phyloP scores from a whole-genome alignment of 2,329 filamentous ascomycete genomes.

The Pestalotiopsis sp. region DNA sequence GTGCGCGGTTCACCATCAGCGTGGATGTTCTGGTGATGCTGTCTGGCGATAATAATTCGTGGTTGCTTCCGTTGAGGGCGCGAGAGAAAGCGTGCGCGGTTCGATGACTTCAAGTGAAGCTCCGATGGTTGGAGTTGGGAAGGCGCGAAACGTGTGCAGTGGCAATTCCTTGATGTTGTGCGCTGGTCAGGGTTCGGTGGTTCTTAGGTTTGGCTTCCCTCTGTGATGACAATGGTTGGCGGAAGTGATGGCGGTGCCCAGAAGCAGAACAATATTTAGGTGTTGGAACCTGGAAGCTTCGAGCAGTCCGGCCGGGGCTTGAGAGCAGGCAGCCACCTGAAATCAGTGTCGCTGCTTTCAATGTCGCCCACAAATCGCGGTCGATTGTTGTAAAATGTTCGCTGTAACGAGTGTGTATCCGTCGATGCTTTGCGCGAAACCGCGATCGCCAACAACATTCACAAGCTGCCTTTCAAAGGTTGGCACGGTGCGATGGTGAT shows the following conservation, averaged over 20 bases:
- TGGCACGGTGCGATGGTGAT: not conserved
- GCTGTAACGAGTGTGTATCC: not conserved
- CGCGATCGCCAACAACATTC: not conserved
- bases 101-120: not conserved
- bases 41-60: not conserved
- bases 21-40: conserved; percentile 22
- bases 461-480: not conserved
- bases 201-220: no score
- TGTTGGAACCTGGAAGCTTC: not conserved
- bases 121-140: not conserved
- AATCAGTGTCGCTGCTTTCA: not conserved
- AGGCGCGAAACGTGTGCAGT: not conserved
- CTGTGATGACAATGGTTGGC: not conserved
- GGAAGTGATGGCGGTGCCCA: not conserved
- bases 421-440: not conserved
- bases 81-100: not conserved
- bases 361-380: not conserved
- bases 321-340: not conserved
- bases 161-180: no score
- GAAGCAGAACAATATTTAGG: no score
- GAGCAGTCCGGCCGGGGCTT: not conserved
- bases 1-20: conserved; percentile 12
- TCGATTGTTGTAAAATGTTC: not conserved
- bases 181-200: no score
- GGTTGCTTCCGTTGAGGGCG: not conserved